Evolutionary conservation across 176 grass and related monocot species (phyloP).

Genomic region (Coix lacrymajobi): DNA sequence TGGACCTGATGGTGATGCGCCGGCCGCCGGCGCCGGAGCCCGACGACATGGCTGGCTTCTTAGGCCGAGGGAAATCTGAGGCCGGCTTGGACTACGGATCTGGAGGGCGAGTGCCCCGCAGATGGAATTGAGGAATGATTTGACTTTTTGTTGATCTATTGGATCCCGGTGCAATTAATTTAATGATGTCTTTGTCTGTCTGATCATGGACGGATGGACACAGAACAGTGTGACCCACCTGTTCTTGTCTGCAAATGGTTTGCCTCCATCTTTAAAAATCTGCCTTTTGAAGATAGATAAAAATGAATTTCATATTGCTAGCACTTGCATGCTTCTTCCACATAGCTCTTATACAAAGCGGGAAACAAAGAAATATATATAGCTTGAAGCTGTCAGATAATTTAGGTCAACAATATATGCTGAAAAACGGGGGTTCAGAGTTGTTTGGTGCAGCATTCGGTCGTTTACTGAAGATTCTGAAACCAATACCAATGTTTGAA

Average conservation of each 20-base stretch:
- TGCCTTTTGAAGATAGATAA: neutral
- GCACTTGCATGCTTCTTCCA: neutral
- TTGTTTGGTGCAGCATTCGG: neutral
- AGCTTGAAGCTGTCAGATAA: too few relatives aligned
- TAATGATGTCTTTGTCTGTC: neutral
- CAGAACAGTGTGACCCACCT: neutral
- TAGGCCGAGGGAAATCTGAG: neutral
- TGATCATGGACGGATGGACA: neutral
- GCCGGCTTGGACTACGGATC: neutral
- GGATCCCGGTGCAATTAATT: neutral
- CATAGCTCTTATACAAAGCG: neutral
- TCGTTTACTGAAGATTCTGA: neutral
- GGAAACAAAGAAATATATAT: too few relatives aligned
- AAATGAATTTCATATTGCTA: neutral
- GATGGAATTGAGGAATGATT: neutral
- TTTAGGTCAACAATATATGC: too few relatives aligned
- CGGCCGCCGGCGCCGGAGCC: neutral
- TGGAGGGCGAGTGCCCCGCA: neutral
- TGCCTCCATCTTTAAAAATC: neutral
- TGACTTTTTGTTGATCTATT: neutral
- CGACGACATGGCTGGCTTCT: conserved; percentile 20
- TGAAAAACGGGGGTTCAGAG: neutral
- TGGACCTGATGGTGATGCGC: conserved; percentile 40
- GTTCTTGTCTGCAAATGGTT: neutral
- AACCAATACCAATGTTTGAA: too few relatives aligned